Conservation (phyloP, 164 flowering plant species). For the Chimonanthus salicifolius region DNA sequence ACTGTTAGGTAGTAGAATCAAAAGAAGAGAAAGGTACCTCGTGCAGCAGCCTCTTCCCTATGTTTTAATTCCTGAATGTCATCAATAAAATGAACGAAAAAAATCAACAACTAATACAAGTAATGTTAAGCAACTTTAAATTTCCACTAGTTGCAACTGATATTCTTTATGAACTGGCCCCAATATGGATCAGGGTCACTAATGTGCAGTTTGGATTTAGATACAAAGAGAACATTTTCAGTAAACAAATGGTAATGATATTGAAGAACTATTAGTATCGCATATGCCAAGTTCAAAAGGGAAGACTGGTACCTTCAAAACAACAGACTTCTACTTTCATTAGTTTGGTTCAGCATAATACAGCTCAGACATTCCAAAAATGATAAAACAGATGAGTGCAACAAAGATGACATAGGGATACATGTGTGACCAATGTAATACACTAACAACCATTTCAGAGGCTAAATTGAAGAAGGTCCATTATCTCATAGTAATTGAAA, state of each 20-base stretch:
- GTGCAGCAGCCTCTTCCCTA: conserved; percentile 90
- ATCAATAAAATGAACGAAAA: conserved; percentile 8
- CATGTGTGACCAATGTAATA: not conserved
- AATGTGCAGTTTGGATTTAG: not conserved
- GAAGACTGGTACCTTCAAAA: not conserved
- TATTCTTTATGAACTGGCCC: not conserved
- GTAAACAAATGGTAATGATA: not conserved
- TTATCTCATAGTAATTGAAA: not conserved
- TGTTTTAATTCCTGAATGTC: conserved; percentile 63
- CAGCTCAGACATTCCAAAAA: not conserved
- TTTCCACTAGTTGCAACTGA: not conserved
- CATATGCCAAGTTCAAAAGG: not conserved
- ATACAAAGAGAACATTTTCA: no score
- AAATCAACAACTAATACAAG: not conserved
- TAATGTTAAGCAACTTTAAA: not conserved
- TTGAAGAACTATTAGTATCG: not conserved
- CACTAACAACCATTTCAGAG: not conserved
- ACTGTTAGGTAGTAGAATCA: not conserved
- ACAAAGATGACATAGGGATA: not conserved
- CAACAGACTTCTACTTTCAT: not conserved
- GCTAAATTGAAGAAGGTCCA: not conserved
- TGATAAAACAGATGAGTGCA: not conserved
- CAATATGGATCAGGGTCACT: not conserved
- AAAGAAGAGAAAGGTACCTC: conserved; percentile 40
- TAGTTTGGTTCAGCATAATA: not conserved